Conservation (phyloP, 768 basidiomycete species). For the Lentinula sp. region DNA sequence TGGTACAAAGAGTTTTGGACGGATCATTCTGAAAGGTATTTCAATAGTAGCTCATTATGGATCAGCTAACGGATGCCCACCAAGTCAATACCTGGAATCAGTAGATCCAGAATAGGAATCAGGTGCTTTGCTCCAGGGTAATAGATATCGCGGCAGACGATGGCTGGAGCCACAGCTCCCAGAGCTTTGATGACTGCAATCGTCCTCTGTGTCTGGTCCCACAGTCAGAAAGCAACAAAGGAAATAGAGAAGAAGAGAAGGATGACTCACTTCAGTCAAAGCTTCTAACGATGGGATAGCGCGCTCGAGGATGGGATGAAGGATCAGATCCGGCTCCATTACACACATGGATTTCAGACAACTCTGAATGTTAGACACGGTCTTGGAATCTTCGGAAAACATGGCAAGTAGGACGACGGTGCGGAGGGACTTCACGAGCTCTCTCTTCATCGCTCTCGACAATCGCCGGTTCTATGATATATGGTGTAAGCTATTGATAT, state of each 20-base stretch:
- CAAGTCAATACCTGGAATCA: slow-evolving; percentile 84
- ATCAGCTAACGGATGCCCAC: slow-evolving; percentile 30
- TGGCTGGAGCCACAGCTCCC: slow-evolving; percentile 71
- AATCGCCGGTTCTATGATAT: slow-evolving; percentile 59
- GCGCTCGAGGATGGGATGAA: slow-evolving; percentile 76
- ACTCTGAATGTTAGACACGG: slow-evolving; percentile 70
- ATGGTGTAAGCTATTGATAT: background rate
- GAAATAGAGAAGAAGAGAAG: background rate
- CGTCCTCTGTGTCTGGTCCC: slow-evolving; percentile 69
- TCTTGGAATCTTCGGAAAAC: slow-evolving; percentile 78
- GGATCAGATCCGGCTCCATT: slow-evolving; percentile 82
- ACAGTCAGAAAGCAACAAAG: slow-evolving; percentile 5
- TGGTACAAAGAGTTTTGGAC: slow-evolving; percentile 71
- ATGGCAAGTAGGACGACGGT: slow-evolving; percentile 85
- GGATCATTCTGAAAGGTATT: slow-evolving; percentile 58
- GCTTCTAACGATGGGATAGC: slow-evolving; percentile 86
- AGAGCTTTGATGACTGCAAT: slow-evolving; percentile 83
- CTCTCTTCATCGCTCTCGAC: slow-evolving; percentile 72
- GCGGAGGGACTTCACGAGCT: slow-evolving; percentile 76
- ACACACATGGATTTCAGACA: slow-evolving; percentile 78
- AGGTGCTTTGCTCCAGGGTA: slow-evolving; percentile 81
- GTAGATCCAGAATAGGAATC: slow-evolving; percentile 69
- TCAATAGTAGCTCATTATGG: background rate
- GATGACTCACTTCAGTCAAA: slow-evolving; percentile 61
- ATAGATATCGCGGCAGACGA: slow-evolving; percentile 76